Evolutionary conservation across 208 protist genomes (phyloP).

Genomic region (Trypanosomatidae sp.): DNA sequence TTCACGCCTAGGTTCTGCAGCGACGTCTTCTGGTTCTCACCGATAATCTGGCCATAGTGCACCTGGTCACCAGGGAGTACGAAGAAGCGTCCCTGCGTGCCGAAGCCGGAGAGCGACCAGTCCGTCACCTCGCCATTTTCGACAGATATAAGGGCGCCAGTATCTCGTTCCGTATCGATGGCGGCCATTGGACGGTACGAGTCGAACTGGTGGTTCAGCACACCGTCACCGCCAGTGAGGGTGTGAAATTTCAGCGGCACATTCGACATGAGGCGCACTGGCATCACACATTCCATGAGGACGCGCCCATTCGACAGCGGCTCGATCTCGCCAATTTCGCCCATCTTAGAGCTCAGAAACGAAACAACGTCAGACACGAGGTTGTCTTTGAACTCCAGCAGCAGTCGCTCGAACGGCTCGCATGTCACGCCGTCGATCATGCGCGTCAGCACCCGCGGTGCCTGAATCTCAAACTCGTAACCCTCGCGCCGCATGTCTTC

Average conservation of each 20-base stretch:
- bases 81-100: constrained; percentile 86
- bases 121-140: constrained; percentile 86
- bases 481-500: constrained; percentile 98
- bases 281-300: constrained; percentile 85
- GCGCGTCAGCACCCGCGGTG: constrained; percentile 91
- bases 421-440: constrained; percentile 77
- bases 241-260: constrained; percentile 88
- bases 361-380: constrained; percentile 79
- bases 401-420: constrained; percentile 86
- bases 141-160: constrained; percentile 87
- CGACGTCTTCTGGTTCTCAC: constrained; percentile 86
- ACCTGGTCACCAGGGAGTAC: constrained; percentile 83
- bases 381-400: constrained; percentile 79
- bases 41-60: constrained; percentile 91
- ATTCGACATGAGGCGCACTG: constrained; percentile 83
- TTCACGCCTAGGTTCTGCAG: constrained; percentile 91
- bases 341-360: constrained; percentile 87
- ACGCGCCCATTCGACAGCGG: constrained; percentile 77
- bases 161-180: constrained; percentile 65
- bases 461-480: constrained; percentile 96
- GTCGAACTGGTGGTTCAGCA: constrained; percentile 90
- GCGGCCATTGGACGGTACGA: constrained; percentile 75
- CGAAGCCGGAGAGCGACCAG: constrained; percentile 78
- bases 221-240: constrained; percentile 83
- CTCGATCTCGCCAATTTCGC: constrained; percentile 87